Evolutionary conservation across 305 asterid genomes (phyloP).

Genomic region (Caryopteris hybrid): DNA sequence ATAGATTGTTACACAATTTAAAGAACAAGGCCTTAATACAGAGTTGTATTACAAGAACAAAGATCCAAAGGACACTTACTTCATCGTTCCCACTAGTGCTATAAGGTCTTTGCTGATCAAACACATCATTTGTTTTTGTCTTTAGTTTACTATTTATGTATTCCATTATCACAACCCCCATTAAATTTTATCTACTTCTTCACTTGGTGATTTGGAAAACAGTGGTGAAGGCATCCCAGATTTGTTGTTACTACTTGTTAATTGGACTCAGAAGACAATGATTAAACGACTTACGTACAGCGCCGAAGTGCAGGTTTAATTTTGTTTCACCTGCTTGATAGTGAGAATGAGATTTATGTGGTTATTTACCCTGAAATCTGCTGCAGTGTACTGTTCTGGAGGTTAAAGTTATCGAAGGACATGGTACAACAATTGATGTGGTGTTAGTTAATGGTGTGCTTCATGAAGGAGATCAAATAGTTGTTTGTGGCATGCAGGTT

Average conservation of each 20-base stretch:
- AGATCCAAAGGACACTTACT: conserved; percentile 80
- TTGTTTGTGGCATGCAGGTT: conserved; percentile 96
- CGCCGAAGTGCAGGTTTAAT: conserved; percentile 71
- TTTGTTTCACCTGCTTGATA: conserved; percentile 18
- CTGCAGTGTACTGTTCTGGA: conserved; percentile 96
- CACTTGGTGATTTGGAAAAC: conserved; percentile 24
- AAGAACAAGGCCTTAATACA: conserved; percentile 91
- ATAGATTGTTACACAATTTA: conserved; percentile 76
- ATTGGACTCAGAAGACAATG: conserved; percentile 97
- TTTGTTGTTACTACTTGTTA: conserved; percentile 66
- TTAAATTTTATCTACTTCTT: background rate
- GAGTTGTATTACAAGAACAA: conserved; percentile 90
- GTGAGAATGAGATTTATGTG: conserved; percentile 7
- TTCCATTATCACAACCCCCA: too few species aligned
- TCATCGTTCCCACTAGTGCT: conserved; percentile 97
- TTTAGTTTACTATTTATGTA: conserved; percentile 5
- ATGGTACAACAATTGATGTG: conserved; percentile 94
- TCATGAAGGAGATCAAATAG: conserved; percentile 97
- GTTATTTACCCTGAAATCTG: conserved; percentile 15
- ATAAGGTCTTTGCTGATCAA: conserved; percentile 51
- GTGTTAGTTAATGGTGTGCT: conserved; percentile 95
- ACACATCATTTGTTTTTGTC: conserved; percentile 12
- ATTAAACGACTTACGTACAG: conserved; percentile 75
- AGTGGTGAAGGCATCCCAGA: conserved; percentile 99
- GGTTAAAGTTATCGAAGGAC: conserved; percentile 98